These are phyloP conservation scores for Botrytis sinoallii DNA, from an alignment of 2,329 filamentous ascomycete genomes.

Conservation along the genomic window DNA sequence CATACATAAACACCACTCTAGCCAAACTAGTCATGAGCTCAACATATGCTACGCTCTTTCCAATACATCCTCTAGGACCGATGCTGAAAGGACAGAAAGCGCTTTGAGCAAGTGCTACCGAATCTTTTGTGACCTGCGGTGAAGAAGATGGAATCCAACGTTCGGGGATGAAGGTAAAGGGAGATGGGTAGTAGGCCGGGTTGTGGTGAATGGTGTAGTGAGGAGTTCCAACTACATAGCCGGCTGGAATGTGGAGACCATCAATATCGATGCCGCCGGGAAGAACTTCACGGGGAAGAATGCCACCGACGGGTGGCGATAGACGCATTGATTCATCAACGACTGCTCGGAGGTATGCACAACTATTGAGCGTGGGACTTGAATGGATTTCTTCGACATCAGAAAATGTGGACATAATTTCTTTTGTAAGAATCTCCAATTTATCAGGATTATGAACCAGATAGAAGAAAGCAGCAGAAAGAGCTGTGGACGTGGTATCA, in stretches of 20 bases:
- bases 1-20: slow-evolving; percentile 28
- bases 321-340: slow-evolving; percentile 39
- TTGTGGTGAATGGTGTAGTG: slow-evolving; percentile 48
- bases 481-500: slow-evolving; percentile 43
- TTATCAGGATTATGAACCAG: slow-evolving; percentile 37
- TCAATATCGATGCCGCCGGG: slow-evolving; percentile 31
- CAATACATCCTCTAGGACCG: slow-evolving; percentile 33
- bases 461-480: slow-evolving; percentile 42
- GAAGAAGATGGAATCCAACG: slow-evolving; percentile 42
- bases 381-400: slow-evolving; percentile 39
- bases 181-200: slow-evolving; percentile 43
- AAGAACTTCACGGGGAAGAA: slow-evolving; percentile 31
- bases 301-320: slow-evolving; percentile 30
- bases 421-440: slow-evolving; percentile 35
- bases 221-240: slow-evolving; percentile 45
- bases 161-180: slow-evolving; percentile 44
- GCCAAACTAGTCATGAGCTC: slow-evolving; percentile 30
- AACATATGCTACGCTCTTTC: slow-evolving; percentile 30
- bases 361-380: slow-evolving; percentile 34
- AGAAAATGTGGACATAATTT: slow-evolving; percentile 27
- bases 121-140: slow-evolving; percentile 25
- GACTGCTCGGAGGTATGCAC: slow-evolving; percentile 43
- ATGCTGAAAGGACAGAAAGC: slow-evolving; percentile 33
- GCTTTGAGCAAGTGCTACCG: slow-evolving; percentile 24
- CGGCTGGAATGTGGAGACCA: slow-evolving; percentile 39